Base-by-base conservation (phyloP, 2,329 filamentous ascomycete genomes). In the Botrytis hyacinthi region DNA sequence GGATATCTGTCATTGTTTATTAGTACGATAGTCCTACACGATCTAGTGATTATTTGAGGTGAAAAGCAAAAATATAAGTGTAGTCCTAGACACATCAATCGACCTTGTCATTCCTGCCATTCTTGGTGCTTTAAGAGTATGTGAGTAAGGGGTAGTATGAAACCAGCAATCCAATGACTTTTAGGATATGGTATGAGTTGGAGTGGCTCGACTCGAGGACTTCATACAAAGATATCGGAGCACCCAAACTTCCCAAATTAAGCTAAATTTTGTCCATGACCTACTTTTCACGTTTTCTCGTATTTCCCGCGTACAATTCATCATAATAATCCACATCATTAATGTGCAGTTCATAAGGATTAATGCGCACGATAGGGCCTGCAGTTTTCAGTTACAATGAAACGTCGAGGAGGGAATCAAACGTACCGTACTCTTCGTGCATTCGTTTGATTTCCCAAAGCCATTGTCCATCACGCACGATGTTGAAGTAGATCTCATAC, bases 371-470 rank as follows among this genome's bases (percentile, higher is more conserved):
- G 22, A 72, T 68, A 5, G 70, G 51, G 9, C 70, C 70, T 72
- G 14, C 3, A 40, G 29, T 14, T 29, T 8, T 54, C 5, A 40
- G 65, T 54, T 35, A 22, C 48, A 2, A 54, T 8, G 26, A 67
- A 57, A 37, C 10, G 1, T 18, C 16, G 20, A 26, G 22, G 44
- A 20, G 81, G 78, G 63, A 77, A 80, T n/a, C 79, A 78, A 62
- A 82, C 75, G n/a, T 54, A 73, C 79, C 80, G 70, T 85, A 86
- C 74, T 78, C 75, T 62, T 82, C 77, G 76, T 86, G 84, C 77
- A 86, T 78, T 69, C 83, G 79, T 65, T 80, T 78, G 40, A 86
- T 83, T 74, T 84, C 80, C 76, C 81, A 83, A 22, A 79, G 83
- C 73, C 84, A 85, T 76, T 83, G 80, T 3, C 84, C 84, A 9